Evolutionary conservation across 2,329 filamentous ascomycete species (phyloP).

Genomic region (Fusarium verticillioides): DNA sequence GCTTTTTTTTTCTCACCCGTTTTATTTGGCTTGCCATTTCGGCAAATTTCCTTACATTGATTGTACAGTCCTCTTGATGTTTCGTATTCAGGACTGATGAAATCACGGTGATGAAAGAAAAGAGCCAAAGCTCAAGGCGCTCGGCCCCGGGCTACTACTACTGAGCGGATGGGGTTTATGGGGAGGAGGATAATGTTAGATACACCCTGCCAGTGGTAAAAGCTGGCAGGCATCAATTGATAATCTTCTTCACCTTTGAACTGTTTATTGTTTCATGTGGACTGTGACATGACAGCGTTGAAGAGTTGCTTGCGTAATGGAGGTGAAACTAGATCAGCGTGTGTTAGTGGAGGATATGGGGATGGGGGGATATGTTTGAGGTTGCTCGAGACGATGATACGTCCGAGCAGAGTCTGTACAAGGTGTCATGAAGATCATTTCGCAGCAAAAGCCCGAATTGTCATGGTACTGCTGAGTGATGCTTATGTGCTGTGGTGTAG

Average conservation of each 20-base stretch:
- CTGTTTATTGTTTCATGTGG: conserved; percentile 1
- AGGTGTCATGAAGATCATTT: conserved; percentile 24
- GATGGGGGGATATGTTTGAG: conserved; percentile 22
- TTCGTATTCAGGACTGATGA: conserved; percentile 43
- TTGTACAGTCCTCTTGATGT: conserved; percentile 38
- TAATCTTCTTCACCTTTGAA: conserved; percentile 33
- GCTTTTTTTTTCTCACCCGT: neutral
- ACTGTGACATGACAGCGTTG: neutral
- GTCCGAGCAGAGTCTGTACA: conserved; percentile 16
- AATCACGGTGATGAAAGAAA: conserved; percentile 45
- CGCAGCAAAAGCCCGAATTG: conserved; percentile 34
- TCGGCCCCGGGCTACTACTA: conserved; percentile 3
- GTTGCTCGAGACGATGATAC: conserved; percentile 25
- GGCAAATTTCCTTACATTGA: conserved; percentile 33
- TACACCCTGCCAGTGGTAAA: conserved; percentile 34
- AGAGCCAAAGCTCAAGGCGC: conserved; percentile 30
- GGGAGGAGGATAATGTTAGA: conserved; percentile 31
- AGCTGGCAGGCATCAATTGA: conserved; percentile 39
- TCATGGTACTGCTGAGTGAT: conserved; percentile 12
- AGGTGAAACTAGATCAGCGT: conserved; percentile 27
- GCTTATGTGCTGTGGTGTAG: neutral
- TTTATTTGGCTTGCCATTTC: conserved; percentile 27
- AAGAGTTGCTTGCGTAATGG: neutral
- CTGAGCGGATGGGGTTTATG: conserved; percentile 13
- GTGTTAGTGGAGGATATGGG: neutral